A percentile compares a stretch with the other conserved stretches of the same genome.
These are phyloP conservation scores for Fusarium sp. DNA, from an alignment of 2,329 filamentous ascomycete genomes.

Conservation along the genomic window DNA sequence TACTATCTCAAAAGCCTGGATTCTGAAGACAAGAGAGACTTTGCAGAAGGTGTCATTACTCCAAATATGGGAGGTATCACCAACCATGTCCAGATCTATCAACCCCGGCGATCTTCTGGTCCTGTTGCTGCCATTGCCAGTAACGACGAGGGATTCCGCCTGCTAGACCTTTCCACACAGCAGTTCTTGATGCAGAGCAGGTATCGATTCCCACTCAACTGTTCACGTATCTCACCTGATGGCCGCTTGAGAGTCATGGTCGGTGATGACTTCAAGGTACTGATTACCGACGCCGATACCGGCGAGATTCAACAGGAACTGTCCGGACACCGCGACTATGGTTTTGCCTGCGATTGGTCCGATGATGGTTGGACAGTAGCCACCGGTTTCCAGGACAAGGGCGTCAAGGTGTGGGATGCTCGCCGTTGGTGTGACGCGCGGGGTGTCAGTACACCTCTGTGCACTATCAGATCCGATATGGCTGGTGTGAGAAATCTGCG, in stretches of 20 bases:
- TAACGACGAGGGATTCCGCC: constrained; percentile 68
- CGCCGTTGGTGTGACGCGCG: constrained; percentile 70
- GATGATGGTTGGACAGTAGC: constrained; percentile 80
- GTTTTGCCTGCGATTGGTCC: constrained; percentile 83
- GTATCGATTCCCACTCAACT: constrained; percentile 75
- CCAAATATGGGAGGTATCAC: constrained; percentile 65
- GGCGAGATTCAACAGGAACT: constrained; percentile 68
- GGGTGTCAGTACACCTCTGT: constrained; percentile 58
- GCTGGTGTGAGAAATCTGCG: constrained; percentile 74
- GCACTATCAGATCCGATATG: constrained; percentile 71
- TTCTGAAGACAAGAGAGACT: constrained; percentile 48
- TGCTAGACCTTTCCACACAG: constrained; percentile 68
- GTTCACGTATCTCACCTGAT: constrained; percentile 76
- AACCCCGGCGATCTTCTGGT: constrained; percentile 59
- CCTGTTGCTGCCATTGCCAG: constrained; percentile 70
- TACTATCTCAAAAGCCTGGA: constrained; percentile 61
- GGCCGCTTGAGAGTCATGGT: constrained; percentile 77
- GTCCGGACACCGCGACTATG: constrained; percentile 73
- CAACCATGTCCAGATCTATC: constrained; percentile 70
- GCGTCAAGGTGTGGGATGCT: constrained; percentile 80
- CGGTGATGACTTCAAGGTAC: constrained; percentile 72
- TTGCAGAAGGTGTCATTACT: constrained; percentile 59
- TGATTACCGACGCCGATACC: constrained; percentile 76
- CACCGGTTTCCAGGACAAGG: constrained; percentile 80
- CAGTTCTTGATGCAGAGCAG: constrained; percentile 62